These are phyloP conservation scores for Eutrema heterophyllum DNA, from an alignment of 345 rosid species.

Conservation along the genomic window DNA sequence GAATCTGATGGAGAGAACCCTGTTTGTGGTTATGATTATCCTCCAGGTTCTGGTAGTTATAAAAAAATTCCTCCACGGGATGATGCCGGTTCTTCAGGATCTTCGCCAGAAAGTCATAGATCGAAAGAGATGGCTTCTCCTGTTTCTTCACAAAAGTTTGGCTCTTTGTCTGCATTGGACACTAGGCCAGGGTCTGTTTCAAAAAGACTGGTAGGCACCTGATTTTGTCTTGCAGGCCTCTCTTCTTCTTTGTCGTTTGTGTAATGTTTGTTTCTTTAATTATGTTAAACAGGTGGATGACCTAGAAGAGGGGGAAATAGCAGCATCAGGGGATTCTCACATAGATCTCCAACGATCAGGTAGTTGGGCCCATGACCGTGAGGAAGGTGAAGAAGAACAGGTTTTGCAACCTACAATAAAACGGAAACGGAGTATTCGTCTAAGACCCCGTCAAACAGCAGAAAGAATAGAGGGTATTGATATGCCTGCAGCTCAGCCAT, in stretches of 20 bases:
- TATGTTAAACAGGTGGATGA: slow-evolving; percentile 69
- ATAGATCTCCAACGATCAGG: slow-evolving; percentile 86
- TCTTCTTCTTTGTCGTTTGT: slow-evolving; percentile 2
- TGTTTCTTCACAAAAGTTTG: slow-evolving; percentile 87
- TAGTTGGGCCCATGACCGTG: slow-evolving; percentile 93
- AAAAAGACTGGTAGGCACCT: slow-evolving; percentile 64
- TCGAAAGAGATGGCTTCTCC: slow-evolving; percentile 68
- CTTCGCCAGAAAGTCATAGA: slow-evolving; percentile 77
- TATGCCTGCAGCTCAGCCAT: slow-evolving; percentile 44
- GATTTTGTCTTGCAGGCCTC: slow-evolving; percentile 12
- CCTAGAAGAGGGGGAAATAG: slow-evolving; percentile 98
- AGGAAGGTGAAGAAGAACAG: slow-evolving; percentile 96
- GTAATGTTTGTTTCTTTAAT: slow-evolving; percentile 21
- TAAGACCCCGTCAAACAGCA: slow-evolving; percentile 76
- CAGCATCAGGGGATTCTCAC: slow-evolving; percentile 91
- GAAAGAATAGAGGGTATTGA: slow-evolving; percentile 63
- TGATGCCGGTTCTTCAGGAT: slow-evolving; percentile 84
- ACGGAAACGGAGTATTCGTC: slow-evolving; percentile 91
- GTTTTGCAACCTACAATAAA: slow-evolving; percentile 95
- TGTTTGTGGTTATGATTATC: slow-evolving; percentile 47
- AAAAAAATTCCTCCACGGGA: slow-evolving; percentile 48
- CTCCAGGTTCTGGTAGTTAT: slow-evolving; percentile 44
- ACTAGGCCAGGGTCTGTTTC: slow-evolving; percentile 80
- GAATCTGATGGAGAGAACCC: slow-evolving; percentile 82
- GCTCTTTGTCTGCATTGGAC: slow-evolving; percentile 94